Evolutionary conservation across 1,284 basidiomycete genomes (phyloP).

Genomic region (Moesziomyces aphidis): DNA sequence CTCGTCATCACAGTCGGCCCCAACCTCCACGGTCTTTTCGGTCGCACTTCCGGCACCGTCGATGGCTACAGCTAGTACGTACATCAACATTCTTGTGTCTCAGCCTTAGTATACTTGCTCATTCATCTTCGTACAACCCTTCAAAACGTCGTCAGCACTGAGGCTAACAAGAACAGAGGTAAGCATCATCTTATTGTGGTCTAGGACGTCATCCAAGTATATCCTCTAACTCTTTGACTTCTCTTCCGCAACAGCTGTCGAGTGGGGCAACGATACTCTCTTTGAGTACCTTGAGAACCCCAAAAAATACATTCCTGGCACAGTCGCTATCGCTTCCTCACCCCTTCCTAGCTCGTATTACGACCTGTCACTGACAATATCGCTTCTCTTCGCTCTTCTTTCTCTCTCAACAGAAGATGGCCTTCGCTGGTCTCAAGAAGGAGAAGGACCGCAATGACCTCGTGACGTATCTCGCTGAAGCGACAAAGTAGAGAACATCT

Average conservation of each 20-base stretch:
- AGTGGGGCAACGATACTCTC: slow-evolving; percentile 85
- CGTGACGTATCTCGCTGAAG: slow-evolving; percentile 57
- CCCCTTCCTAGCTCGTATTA: too few species aligned
- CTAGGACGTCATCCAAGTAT: too few species aligned
- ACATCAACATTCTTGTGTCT: too few species aligned
- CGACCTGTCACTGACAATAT: too few species aligned
- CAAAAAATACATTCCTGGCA: slow-evolving; percentile 81
- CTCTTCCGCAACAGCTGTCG: slow-evolving; percentile 68
- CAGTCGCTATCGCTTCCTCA: too few species aligned
- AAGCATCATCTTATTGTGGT: slow-evolving; percentile 30
- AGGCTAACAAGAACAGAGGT: slow-evolving; percentile 96
- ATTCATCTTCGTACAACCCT: too few species aligned
- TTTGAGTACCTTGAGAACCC: slow-evolving; percentile 93
- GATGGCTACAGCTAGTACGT: slow-evolving; percentile 70
- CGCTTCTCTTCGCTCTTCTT: neutral
- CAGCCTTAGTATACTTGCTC: too few species aligned
- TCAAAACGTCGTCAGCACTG: slow-evolving; percentile 70
- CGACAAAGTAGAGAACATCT: slow-evolving; percentile 29
- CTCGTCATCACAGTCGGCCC: slow-evolving; percentile 78
- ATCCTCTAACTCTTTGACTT: too few species aligned
- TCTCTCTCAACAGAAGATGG: slow-evolving; percentile 13
- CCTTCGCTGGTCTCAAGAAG: slow-evolving; percentile 64
- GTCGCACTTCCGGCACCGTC: slow-evolving; percentile 89
- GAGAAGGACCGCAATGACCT: slow-evolving; percentile 67
- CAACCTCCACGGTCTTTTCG: slow-evolving; percentile 88